Evolutionary conservation across 1,139 yeast genomes (phyloP), one percentile per base, ranked within the genome.

Genomic region (Kodamaea sp.): DNA sequence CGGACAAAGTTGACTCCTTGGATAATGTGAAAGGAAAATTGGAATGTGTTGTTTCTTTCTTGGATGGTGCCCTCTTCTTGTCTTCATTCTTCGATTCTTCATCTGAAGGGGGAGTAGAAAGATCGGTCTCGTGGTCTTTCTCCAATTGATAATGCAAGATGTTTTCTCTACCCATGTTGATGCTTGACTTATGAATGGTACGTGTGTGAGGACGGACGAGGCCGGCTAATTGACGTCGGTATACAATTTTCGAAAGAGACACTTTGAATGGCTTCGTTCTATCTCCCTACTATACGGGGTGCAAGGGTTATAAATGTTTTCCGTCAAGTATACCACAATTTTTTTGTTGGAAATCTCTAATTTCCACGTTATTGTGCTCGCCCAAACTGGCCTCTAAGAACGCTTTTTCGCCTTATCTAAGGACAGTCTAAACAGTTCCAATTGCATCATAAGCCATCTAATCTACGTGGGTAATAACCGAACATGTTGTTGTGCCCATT

Each of bases 1-100:
- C 90, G 30, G 76, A 70, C 34, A 86, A 55, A 3, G 75, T 66
- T 10, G 86, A 79, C n/a, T 73, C 67, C 50, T 72, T 72, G 27
- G 70, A 67, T 36, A 83, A 65, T 1, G 79, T 71, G 57, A 82
- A 83, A 6, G 83, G 84, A 43, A 59, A 59, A 43, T 64, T 55
- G 15, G 49, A 33, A 31, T 49, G 38, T 6, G 34, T 14, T 7
- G 31, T 28, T 15, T 29, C 32, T 18, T 32, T 34, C 22, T 34
- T 37, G 6, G 29, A 7, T 8, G 35, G 35, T 5, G 28, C 37
- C 14, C 26, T 23, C 14, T 23, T 31, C 20, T 24, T 31, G 22
- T 29, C 24, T 4, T 12, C 20, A 9, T 27, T 22, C 11, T 14
- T 18, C 13, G 16, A 13, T 13, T 33, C 39, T 19, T 31, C 39